A percentile compares a stretch with the other conserved stretches of the same genome.
phyloP scores from a whole-genome alignment of 163 green algal genomes.

The Volvox carteri region DNA sequence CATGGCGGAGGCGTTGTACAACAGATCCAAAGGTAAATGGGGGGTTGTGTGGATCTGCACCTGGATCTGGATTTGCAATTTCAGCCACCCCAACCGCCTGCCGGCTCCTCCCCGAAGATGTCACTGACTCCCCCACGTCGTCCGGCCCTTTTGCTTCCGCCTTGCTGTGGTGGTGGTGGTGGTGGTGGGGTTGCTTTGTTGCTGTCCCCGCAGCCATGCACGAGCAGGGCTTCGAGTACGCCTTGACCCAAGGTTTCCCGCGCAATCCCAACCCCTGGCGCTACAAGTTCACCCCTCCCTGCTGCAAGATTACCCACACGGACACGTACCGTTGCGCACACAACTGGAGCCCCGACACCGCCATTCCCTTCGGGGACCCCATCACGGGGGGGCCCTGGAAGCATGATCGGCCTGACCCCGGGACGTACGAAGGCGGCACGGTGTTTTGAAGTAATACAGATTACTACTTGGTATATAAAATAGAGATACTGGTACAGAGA shows the following conservation, averaged over 20 bases:
- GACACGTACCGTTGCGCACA: constrained; percentile 63
- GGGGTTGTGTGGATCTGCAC: too few species aligned
- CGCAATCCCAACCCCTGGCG: constrained; percentile 67
- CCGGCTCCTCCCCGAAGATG: too few species aligned
- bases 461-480: too few species aligned
- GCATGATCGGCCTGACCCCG: constrained; percentile 41
- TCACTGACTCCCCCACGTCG: too few species aligned
- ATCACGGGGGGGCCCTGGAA: constrained; percentile 57
- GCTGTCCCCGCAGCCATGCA: constrained; percentile 55
- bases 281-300: constrained; percentile 65
- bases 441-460: constrained; percentile 58
- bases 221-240: constrained; percentile 67
- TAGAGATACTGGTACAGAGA: too few species aligned
- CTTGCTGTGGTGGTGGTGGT: neutral
- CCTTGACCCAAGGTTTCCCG: constrained; percentile 60
- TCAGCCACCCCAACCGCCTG: too few species aligned
- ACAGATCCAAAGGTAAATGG: constrained; percentile 51
- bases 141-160: too few species aligned
- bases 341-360: constrained; percentile 62
- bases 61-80: too few species aligned
- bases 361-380: constrained; percentile 61
- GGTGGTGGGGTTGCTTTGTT: neutral
- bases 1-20: constrained; percentile 58
- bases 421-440: constrained; percentile 61
- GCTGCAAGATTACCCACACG: constrained; percentile 67